These are phyloP conservation scores for Cercis canadensis DNA, from an alignment of 306 rosid species.

Conservation along the genomic window DNA sequence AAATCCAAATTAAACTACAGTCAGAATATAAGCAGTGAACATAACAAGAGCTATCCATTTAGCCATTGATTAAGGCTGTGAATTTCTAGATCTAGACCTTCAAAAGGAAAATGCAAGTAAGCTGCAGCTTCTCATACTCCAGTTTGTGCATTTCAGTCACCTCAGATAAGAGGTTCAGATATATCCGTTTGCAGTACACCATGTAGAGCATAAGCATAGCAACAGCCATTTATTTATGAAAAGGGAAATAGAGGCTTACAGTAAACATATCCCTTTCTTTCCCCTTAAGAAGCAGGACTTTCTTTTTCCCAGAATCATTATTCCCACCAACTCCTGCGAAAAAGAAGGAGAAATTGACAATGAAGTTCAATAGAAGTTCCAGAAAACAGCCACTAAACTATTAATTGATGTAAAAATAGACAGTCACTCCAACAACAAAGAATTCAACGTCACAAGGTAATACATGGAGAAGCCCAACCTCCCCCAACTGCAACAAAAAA, in stretches of 20 bases:
- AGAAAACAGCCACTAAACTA: not conserved
- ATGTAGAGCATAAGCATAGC: conserved; percentile 30
- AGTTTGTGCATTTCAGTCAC: conserved; percentile 4
- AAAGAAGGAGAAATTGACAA: conserved; percentile 25
- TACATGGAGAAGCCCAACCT: not conserved
- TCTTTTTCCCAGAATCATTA: conserved; percentile 61
- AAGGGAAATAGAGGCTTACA: conserved; percentile 44
- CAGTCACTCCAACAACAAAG: not conserved
- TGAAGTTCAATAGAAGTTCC: not conserved
- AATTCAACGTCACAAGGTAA: conserved; percentile 5
- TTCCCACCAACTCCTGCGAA: conserved; percentile 48
- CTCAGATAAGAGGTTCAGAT: conserved; percentile 18
- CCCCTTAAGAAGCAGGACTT: conserved; percentile 63
- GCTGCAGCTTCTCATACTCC: conserved; percentile 20
- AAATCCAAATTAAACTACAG: conserved; percentile 14
- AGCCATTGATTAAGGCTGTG: conserved; percentile 5
- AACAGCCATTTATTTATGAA: conserved; percentile 11
- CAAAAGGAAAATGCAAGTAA: conserved; percentile 6
- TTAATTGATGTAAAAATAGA: not conserved
- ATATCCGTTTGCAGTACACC: conserved; percentile 10
- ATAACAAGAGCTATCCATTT: not conserved
- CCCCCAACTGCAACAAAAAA: too few relatives aligned
- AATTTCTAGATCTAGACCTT: not conserved
- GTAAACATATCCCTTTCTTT: conserved; percentile 57
- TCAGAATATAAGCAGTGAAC: conserved; percentile 12